Evolutionary conservation across 495 filamentous ascomycete species (phyloP).

Genomic region (Neurospora sp.): DNA sequence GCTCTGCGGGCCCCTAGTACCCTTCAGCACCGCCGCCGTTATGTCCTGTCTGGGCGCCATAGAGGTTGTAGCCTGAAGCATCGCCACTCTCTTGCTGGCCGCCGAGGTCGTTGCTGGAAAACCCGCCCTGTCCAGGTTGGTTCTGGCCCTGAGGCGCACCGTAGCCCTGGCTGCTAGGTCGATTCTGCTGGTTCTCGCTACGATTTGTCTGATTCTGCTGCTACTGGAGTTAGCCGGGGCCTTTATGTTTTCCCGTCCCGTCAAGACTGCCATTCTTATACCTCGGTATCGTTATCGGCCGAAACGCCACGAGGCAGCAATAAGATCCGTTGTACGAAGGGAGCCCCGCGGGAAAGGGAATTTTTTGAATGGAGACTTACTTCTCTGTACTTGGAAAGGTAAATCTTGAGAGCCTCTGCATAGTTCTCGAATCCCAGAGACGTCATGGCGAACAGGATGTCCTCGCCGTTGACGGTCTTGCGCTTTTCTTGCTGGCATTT

Average conservation of each 20-base stretch:
- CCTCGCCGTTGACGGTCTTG: conserved; percentile 97
- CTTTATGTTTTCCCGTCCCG: background rate
- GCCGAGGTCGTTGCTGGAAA: conserved; percentile 45
- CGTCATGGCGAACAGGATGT: conserved; percentile 98
- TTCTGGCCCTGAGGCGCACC: conserved; percentile 40
- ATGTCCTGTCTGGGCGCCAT: conserved; percentile 55
- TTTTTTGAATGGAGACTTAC: conserved; percentile 47
- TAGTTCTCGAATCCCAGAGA: conserved; percentile 99
- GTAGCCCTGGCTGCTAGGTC: conserved; percentile 62
- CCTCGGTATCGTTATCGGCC: background rate
- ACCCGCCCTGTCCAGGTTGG: conserved; percentile 37
- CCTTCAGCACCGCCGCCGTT: conserved; percentile 51
- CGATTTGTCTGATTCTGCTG: conserved; percentile 65
- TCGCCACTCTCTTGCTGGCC: conserved; percentile 44
- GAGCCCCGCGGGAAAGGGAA: background rate
- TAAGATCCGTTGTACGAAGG: background rate
- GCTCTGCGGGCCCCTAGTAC: background rate
- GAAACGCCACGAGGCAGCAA: background rate
- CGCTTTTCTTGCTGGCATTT: conserved; percentile 99
- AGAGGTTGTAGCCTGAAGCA: conserved; percentile 47
- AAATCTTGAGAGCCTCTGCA: conserved; percentile 93
- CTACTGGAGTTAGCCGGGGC: conserved; percentile 22
- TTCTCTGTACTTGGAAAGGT: conserved; percentile 94
- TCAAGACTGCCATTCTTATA: background rate
- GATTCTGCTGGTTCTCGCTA: conserved; percentile 57